phyloP scores from a whole-genome alignment of 2,329 filamentous ascomycete species.

The Mollisia scopiformis region DNA sequence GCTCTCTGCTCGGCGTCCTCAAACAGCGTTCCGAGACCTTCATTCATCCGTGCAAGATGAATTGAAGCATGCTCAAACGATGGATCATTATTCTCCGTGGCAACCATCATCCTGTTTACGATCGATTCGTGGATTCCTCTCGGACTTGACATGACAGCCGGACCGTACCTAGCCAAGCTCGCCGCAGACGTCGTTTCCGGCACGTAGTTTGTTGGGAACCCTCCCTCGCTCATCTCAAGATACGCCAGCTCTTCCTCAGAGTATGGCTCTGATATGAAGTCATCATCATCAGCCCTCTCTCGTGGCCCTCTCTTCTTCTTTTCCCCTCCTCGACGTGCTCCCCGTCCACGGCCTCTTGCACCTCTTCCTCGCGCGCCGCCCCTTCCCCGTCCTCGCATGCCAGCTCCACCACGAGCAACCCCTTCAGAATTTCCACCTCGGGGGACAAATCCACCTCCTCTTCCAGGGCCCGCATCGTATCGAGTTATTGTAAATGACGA shows the following conservation, averaged over 20 bases:
- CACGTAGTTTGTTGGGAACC: slow-evolving; percentile 28
- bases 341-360: slow-evolving; percentile 44
- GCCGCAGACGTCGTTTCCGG: slow-evolving; percentile 30
- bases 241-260: slow-evolving; percentile 30
- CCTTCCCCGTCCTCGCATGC: slow-evolving; percentile 20
- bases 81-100: slow-evolving; percentile 25
- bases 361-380: not conserved
- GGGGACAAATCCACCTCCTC: slow-evolving; percentile 8
- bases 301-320: slow-evolving; percentile 27
- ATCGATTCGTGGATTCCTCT: slow-evolving; percentile 30
- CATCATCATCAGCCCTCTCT: slow-evolving; percentile 30
- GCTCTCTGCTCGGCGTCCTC: slow-evolving; percentile 29
- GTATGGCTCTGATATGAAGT: slow-evolving; percentile 18
- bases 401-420: slow-evolving; percentile 3
- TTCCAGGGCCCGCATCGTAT: slow-evolving; percentile 16
- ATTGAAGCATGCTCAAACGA: slow-evolving; percentile 15
- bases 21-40: slow-evolving; percentile 31
- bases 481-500: slow-evolving; percentile 29
- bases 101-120: slow-evolving; percentile 31
- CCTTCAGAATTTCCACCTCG: slow-evolving; percentile 14
- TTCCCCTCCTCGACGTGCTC: slow-evolving; percentile 22
- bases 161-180: slow-evolving; percentile 24
- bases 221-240: slow-evolving; percentile 25
- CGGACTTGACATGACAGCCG: slow-evolving; percentile 28
- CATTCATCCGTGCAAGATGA: slow-evolving; percentile 24